These are phyloP conservation scores for Penicillium turbatum DNA, from an alignment of 495 filamentous ascomycete species.

Conservation along the genomic window DNA sequence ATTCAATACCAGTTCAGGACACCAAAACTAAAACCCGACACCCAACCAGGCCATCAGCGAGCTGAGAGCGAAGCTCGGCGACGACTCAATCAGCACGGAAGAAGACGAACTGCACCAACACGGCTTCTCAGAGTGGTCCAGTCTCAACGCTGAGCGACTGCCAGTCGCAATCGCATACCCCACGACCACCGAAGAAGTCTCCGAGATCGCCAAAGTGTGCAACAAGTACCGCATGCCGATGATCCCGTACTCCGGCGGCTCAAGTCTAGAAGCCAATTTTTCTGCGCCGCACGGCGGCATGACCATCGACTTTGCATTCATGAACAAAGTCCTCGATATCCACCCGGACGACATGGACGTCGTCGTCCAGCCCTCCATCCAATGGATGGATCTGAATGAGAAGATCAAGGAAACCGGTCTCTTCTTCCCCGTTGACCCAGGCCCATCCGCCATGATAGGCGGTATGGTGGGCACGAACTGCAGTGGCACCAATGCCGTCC, in stretches of 20 bases:
- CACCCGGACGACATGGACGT: constrained; percentile 89
- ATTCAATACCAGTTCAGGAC: background rate
- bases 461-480: constrained; percentile 96
- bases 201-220: constrained; percentile 74
- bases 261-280: constrained; percentile 85
- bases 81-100: constrained; percentile 76
- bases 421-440: constrained; percentile 88
- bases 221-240: constrained; percentile 80
- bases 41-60: constrained; percentile 55
- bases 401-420: constrained; percentile 69
- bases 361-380: constrained; percentile 82
- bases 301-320: constrained; percentile 81
- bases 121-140: constrained; percentile 88
- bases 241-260: constrained; percentile 79
- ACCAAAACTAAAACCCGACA: constrained; percentile 23
- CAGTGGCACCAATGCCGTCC: constrained; percentile 87
- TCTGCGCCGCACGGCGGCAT: constrained; percentile 80
- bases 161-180: constrained; percentile 82
- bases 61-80: constrained; percentile 53
- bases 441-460: constrained; percentile 71
- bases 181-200: constrained; percentile 74
- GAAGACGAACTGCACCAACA: constrained; percentile 75
- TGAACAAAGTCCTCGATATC: constrained; percentile 76
- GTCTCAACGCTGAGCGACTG: constrained; percentile 69
- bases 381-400: constrained; percentile 88